phyloP scores from a whole-genome alignment of 2,329 filamentous ascomycete genomes.

The Xylariaceae sp. region DNA sequence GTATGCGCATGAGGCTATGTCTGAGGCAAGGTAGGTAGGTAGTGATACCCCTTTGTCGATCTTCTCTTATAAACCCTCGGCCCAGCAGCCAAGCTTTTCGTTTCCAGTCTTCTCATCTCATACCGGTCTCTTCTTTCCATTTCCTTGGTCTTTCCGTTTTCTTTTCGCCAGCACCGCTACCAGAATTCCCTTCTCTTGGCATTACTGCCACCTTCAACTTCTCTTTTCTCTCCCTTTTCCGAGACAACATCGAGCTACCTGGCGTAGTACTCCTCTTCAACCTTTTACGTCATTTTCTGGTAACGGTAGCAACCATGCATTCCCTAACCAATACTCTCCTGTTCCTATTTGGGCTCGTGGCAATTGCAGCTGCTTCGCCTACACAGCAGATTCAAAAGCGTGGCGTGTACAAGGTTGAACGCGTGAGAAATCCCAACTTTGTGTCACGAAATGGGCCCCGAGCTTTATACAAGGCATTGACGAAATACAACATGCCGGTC shows the following conservation, averaged over 20 bases:
- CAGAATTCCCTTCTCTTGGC: not conserved
- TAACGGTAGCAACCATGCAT: constrained; percentile 25
- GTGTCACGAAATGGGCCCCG: constrained; percentile 30
- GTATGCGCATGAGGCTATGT: too few relatives aligned
- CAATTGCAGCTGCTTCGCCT: constrained; percentile 28
- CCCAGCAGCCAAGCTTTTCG: not conserved
- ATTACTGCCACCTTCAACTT: not conserved
- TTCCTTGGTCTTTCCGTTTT: not conserved
- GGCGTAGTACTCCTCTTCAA: constrained; percentile 24
- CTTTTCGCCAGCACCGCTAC: not conserved
- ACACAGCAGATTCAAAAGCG: constrained; percentile 28
- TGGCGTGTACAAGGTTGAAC: constrained; percentile 33
- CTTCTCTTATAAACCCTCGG: too few relatives aligned
- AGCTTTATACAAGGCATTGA: constrained; percentile 30
- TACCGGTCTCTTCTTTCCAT: not conserved
- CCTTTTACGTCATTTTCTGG: constrained; percentile 2
- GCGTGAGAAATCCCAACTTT: constrained; percentile 30
- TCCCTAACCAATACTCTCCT: constrained; percentile 27
- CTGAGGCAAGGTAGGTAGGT: too few relatives aligned
- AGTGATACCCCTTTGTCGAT: too few relatives aligned
- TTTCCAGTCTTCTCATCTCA: not conserved
- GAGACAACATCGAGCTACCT: constrained; percentile 17
- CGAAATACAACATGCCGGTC: constrained; percentile 33
- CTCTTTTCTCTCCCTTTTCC: not conserved
- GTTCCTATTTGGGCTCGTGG: constrained; percentile 25